Evolutionary conservation across 176 grass and related monocot genomes (phyloP).

Genomic region (Oryza glumipatula): DNA sequence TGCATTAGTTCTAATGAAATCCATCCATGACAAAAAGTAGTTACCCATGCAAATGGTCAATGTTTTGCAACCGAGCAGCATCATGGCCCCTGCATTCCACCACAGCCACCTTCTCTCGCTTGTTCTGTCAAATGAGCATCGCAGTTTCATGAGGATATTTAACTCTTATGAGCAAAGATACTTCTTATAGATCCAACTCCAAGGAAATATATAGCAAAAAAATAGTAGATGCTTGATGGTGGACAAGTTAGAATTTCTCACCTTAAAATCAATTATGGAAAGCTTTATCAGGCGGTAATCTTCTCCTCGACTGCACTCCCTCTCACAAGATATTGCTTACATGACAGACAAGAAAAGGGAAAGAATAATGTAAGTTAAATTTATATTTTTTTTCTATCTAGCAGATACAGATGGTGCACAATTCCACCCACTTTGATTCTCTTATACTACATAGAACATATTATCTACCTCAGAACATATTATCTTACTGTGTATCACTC

Average conservation of each 20-base stretch:
- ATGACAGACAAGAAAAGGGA: conserved; percentile 34
- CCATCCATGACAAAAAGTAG: conserved; percentile 13
- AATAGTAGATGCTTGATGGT: conserved; percentile 28
- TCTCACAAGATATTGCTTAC: conserved; percentile 86
- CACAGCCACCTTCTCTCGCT: conserved; percentile 70
- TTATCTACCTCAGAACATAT: not conserved
- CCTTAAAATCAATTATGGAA: conserved; percentile 81
- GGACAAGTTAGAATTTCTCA: conserved; percentile 46
- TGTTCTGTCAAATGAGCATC: conserved; percentile 60
- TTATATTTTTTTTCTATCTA: conserved; percentile 4
- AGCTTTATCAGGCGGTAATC: conserved; percentile 97
- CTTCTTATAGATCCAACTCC: conserved; percentile 4
- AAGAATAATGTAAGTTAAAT: conserved; percentile 20
- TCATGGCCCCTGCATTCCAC: conserved; percentile 98
- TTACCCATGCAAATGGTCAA: conserved; percentile 87
- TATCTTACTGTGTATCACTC: not conserved
- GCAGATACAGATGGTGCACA: not conserved
- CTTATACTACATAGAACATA: not conserved
- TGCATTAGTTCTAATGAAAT: conserved; percentile 27
- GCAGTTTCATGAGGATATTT: conserved; percentile 17
- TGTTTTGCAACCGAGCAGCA: conserved; percentile 84
- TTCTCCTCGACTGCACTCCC: conserved; percentile 95
- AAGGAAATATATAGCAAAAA: conserved; percentile 19
- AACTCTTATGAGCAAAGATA: not conserved
- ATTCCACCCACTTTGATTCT: conserved; percentile 14